phyloP scores from a whole-genome alignment of 169 alveolate species.

The Theileria orientalis region DNA sequence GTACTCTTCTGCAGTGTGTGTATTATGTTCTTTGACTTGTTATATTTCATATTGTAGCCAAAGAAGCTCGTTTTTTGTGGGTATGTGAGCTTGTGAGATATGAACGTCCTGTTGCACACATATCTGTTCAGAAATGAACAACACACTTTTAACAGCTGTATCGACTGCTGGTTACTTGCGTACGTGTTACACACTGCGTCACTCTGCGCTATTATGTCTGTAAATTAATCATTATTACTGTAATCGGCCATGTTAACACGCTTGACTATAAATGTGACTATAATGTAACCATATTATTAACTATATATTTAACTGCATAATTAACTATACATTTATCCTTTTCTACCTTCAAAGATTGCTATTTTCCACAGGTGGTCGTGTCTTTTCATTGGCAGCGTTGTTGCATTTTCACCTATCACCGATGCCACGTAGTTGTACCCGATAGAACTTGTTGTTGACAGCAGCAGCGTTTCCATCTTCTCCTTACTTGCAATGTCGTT shows the following conservation, averaged over 20 bases:
- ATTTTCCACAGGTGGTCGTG: constrained; percentile 18
- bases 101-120: constrained; percentile 4
- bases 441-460: background rate
- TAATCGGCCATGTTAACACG: too few species aligned
- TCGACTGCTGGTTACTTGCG: constrained; percentile 3
- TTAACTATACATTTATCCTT: background rate
- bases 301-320: background rate
- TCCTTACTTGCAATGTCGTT: background rate
- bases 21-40: constrained; percentile 12
- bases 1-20: constrained; percentile 20
- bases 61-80: constrained; percentile 1
- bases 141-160: constrained; percentile 18
- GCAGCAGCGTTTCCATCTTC: constrained; percentile 8
- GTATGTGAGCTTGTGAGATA: background rate
- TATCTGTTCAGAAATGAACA: constrained; percentile 17
- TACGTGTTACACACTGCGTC: constrained; percentile 8
- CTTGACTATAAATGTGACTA: too few species aligned
- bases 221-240: background rate
- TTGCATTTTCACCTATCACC: constrained; percentile 6
- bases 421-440: constrained; percentile 23
- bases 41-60: constrained; percentile 1
- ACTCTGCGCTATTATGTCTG: constrained; percentile 27
- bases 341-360: constrained; percentile 10
- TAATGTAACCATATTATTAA: too few species aligned
- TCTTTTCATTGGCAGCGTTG: constrained; percentile 26